Base-by-base conservation (phyloP, 768 basidiomycete species). In the Xerocomus brunneocitrinus region DNA sequence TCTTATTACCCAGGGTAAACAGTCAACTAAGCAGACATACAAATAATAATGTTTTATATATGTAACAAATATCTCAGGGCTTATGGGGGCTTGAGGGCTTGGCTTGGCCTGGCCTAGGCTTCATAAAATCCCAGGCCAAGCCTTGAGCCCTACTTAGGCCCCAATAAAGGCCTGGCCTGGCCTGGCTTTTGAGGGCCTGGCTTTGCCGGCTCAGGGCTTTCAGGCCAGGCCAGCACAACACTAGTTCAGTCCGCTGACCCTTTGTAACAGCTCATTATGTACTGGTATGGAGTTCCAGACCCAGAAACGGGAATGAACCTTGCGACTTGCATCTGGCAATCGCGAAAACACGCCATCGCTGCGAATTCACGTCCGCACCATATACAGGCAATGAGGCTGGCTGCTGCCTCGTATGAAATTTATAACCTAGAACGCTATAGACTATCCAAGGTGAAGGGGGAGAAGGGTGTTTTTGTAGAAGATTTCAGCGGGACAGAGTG, bases 321-420 rank as follows among this genome's bases (percentile, higher is more conserved):
- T 50, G 93, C 95, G 8, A 97, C 94, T 16, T 98, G 95, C 73
- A 87, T 98, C 39, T 98, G 95, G 95, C 85, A 89, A 71, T 91
- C 88, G 39, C 84, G 94, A 6, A 79, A 79, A 59, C 87, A 93
- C 56, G 95, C 95, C 4, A 72, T 84, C 27, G 84, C 83, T 4
- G 94, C 94, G 0, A 91, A 83, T 59, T 80, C 83, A 0, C 79
- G 85, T 6, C 91, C 91, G 13, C 78, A 87, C 53, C 95, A 98
- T 62, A 78, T 87, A 51, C 77, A 77, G 36, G 95, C 95, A 2
- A 91, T 91, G 84, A 80, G 75, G 55, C 80, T 95, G 5, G 88
- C 95, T 0, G 81, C 79, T 8, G 69, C 71, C 4, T 84, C 87
- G 2, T 97, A 93, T 67, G 88, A 93, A 60, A 71, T 79, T 9